Percentiles rank a stretch among this genome's conserved stretches.
Conservation (phyloP, 169 alveolate species). For the Neospora caninum region DNA sequence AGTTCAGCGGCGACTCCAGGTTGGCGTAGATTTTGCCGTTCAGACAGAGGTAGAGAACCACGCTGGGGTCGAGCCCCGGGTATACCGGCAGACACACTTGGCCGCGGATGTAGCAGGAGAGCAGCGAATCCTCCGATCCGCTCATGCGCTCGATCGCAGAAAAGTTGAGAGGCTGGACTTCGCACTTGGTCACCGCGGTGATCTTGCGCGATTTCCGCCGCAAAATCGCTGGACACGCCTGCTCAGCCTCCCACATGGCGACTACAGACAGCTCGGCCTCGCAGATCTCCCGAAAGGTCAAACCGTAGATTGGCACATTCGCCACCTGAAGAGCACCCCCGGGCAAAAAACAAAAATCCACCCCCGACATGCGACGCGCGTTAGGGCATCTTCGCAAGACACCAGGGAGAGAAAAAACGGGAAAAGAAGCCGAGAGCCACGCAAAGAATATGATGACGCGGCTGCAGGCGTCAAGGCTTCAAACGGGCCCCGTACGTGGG, state of each 20-base stretch:
- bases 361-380: no score
- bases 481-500: no score
- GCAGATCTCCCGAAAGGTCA: slow-evolving; percentile 13
- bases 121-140: neutral
- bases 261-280: slow-evolving; percentile 11
- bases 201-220: neutral
- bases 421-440: no score
- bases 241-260: slow-evolving; percentile 8
- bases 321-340: slow-evolving; percentile 19
- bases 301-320: neutral
- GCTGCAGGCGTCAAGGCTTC: no score
- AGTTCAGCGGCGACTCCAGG: neutral
- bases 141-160: neutral
- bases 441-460: no score
- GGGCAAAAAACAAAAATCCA: no score
- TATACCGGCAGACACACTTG: slow-evolving; percentile 11
- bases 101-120: slow-evolving; percentile 24
- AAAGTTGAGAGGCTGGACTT: neutral
- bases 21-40: neutral
- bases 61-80: slow-evolving; percentile 7
- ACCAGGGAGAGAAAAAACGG: no score
- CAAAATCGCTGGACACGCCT: neutral
- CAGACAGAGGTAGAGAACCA: slow-evolving; percentile 8
- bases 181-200: neutral
- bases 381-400: no score